phyloP scores from a whole-genome alignment of 805 yeast genomes.

The Candida ulmi region DNA sequence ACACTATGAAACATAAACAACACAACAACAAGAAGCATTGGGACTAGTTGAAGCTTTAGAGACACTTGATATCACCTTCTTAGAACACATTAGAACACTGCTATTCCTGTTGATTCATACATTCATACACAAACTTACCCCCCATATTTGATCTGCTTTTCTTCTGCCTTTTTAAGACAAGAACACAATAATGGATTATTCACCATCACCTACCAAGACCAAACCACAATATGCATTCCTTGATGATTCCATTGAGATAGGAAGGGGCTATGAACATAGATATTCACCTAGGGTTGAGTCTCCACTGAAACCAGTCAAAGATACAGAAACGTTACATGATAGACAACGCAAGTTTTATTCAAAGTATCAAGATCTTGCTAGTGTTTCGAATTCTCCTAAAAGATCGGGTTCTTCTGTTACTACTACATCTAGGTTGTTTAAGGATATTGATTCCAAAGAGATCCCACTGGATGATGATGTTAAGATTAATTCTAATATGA shows the following conservation, averaged over 20 bases:
- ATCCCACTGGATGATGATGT: slow-evolving; percentile 26
- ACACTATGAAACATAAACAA: neutral
- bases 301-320: slow-evolving; percentile 1
- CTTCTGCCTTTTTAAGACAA: too few species aligned
- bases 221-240: slow-evolving; percentile 18
- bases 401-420: slow-evolving; percentile 2
- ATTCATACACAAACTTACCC: neutral
- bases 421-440: slow-evolving; percentile 17
- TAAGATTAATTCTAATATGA: slow-evolving; percentile 29
- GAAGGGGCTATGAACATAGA: slow-evolving; percentile 9
- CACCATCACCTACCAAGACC: slow-evolving; percentile 20
- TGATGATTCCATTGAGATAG: slow-evolving; percentile 20
- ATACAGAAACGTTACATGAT: slow-evolving; percentile 7
- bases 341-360: slow-evolving; percentile 16
- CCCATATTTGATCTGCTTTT: neutral
- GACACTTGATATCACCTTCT: neutral
- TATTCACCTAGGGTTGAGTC: neutral
- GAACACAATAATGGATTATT: slow-evolving; percentile 16
- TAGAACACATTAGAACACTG: too few species aligned
- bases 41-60: neutral
- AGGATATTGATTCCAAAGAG: slow-evolving; percentile 6
- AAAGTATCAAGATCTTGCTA: slow-evolving; percentile 17
- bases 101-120: neutral
- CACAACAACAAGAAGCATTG: neutral
- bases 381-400: slow-evolving; percentile 5